Evolutionary conservation across 2,329 filamentous ascomycete species (phyloP), one percentile per base, ranked within the genome.

Genomic region (Hortaea sp.): DNA sequence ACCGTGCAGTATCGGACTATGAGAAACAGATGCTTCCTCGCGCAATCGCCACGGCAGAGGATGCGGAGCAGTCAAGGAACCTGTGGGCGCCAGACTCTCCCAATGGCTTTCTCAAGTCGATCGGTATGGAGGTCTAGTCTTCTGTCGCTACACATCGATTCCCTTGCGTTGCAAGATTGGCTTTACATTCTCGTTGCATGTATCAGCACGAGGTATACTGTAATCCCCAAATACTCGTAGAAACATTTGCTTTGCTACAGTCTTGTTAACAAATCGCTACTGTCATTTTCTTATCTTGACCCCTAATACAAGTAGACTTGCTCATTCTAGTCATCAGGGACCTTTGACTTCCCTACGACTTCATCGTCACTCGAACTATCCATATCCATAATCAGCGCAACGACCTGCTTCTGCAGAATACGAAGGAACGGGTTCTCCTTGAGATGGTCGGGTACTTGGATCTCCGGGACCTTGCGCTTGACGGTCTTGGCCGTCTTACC

Each of bases 1-100:
- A 56, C 34, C 44, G 45, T 30, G 60, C 60, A 1, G 53, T 63
- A 2, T 38, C 13, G 40, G 53, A 49, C 27, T 66, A 63, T 41
- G 64, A 66, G 52, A 50, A 55, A 43, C 30, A 52, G 31, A 63
- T 65, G 63, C 55, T 61, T 32, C 54, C 56, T 10, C 51, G 64
- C 28, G 60, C 45, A 5, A 47, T 41, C 7, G 46, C 47, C 29
- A 44, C 10, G 20, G 28, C 20, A 28, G 27, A 29, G 30, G 37
- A n/a, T 13, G 37, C 37, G 6, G 37, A 39, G 37, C 37, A 39
- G 7, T 7, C 10, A 7, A 39, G 6, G 37, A n/a, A 7, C 20
- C 13, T 39, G 10, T 39, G 37, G 37, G 37, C 9, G 13, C 37
- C 37, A 13, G 13, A 39, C 37, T n/a, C 37, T 10, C 37, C 37